Percentiles rank a stretch among this genome's conserved stretches.
Evolutionary conservation across 73 alveolate species (phyloP).

Genomic region (Stentor roeselii): DNA sequence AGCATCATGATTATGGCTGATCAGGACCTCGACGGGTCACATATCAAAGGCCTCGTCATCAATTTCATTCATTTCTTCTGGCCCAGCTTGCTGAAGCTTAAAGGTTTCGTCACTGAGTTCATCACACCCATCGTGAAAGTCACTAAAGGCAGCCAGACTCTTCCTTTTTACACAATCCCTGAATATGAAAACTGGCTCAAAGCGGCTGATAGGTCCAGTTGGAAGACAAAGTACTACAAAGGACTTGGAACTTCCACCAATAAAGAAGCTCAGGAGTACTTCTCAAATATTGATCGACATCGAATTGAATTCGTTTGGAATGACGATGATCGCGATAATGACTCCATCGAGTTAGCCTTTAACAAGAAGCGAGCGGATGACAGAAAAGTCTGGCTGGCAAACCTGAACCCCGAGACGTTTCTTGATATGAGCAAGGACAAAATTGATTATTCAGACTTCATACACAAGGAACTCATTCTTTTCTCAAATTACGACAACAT

Average conservation of each 20-base stretch:
- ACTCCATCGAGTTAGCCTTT: conserved; percentile 97
- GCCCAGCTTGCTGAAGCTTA: conserved; percentile 94
- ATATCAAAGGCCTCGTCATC: conserved; percentile 98
- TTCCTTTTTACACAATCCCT: conserved; percentile 87
- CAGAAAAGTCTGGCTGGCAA: conserved; percentile 91
- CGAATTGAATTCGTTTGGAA: conserved; percentile 83
- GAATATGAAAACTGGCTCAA: conserved; percentile 96
- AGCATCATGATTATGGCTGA: conserved; percentile 95
- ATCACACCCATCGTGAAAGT: conserved; percentile 98
- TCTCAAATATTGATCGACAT: conserved; percentile 86
- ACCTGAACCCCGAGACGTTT: conserved; percentile 61
- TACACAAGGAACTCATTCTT: conserved; percentile 95
- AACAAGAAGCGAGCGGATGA: conserved; percentile 94
- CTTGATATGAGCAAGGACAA: conserved; percentile 62
- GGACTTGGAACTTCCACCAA: conserved; percentile 99
- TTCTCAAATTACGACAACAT: conserved; percentile 62
- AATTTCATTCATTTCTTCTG: conserved; percentile 98
- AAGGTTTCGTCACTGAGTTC: conserved; percentile 95
- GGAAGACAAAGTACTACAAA: conserved; percentile 98
- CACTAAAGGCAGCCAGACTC: conserved; percentile 77
- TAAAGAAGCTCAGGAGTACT: conserved; percentile 99
- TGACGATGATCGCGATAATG: conserved; percentile 86
- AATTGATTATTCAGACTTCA: conserved; percentile 83
- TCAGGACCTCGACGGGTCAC: conserved; percentile 99
- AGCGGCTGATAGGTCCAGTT: conserved; percentile 74